Percentiles rank a stretch among this genome's conserved stretches.
These are phyloP conservation scores for Apodospora peruviana DNA, from an alignment of 495 filamentous ascomycete species.

Conservation along the genomic window DNA sequence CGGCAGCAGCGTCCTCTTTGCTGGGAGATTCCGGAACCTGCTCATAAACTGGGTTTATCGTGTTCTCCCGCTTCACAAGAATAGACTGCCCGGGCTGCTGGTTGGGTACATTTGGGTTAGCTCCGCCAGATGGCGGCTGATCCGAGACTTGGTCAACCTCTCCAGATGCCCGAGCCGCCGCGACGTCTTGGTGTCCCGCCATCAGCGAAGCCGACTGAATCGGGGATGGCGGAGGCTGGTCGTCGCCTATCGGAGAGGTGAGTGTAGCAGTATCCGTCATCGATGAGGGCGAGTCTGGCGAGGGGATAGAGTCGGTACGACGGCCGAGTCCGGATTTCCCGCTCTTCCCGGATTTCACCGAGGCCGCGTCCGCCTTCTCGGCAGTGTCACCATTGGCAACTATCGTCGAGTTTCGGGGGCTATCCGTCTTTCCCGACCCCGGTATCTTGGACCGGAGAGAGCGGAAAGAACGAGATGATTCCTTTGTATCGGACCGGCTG, in stretches of 20 bases:
- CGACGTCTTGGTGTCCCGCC: constrained; percentile 68
- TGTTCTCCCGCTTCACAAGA: constrained; percentile 69
- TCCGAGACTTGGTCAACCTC: constrained; percentile 98
- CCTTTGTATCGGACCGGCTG: constrained; percentile 89
- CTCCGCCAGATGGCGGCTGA: constrained; percentile 65
- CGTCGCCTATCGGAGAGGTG: constrained; percentile 40
- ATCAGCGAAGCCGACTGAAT: constrained; percentile 69
- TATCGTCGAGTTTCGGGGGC: constrained; percentile 68
- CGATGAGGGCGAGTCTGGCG: constrained; percentile 38
- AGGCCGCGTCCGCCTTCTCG: constrained; percentile 71
- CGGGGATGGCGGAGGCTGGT: constrained; percentile 83
- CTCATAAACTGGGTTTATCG: constrained; percentile 45
- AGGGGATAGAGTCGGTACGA: constrained; percentile 33
- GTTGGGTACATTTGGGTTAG: constrained; percentile 37
- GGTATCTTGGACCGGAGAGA: constrained; percentile 59
- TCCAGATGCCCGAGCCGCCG: constrained; percentile 73
- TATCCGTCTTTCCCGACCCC: constrained; percentile 60
- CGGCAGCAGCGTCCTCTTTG: constrained; percentile 33
- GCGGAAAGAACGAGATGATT: constrained; percentile 86
- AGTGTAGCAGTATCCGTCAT: constrained; percentile 24
- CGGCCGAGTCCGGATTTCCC: constrained; percentile 42
- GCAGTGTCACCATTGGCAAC: constrained; percentile 54
- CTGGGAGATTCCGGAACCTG: constrained; percentile 26
- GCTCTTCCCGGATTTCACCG: constrained; percentile 62
- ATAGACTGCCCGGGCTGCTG: constrained; percentile 69